phyloP scores from a whole-genome alignment of 2,329 filamentous ascomycete genomes.

The Scedosporium boydii region DNA sequence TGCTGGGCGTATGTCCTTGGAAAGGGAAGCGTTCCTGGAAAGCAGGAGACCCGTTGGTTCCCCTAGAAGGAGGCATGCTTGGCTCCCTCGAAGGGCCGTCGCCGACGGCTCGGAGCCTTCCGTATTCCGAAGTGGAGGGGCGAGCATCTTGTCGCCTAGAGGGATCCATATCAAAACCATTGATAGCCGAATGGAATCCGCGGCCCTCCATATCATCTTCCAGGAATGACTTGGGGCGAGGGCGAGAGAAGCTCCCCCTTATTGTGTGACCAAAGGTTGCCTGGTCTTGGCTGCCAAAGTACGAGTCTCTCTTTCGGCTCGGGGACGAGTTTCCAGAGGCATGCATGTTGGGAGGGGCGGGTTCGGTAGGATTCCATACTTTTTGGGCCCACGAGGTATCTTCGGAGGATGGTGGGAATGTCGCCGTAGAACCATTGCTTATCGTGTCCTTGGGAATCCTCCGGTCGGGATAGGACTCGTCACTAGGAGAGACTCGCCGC shows the following conservation, averaged over 20 bases:
- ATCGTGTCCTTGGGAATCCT: background rate
- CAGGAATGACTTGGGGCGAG: background rate
- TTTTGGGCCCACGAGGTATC: background rate
- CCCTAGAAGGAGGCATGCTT: constrained; percentile 46
- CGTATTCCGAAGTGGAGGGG: background rate
- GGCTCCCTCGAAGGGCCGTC: constrained; percentile 36
- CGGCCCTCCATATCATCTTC: background rate
- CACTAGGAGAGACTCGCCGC: background rate
- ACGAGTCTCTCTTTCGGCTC: background rate
- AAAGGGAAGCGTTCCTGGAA: constrained; percentile 15
- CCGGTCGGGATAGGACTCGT: background rate
- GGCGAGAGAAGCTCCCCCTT: background rate
- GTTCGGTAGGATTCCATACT: constrained; percentile 1
- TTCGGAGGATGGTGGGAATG: background rate
- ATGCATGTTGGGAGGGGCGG: background rate
- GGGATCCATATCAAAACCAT: background rate
- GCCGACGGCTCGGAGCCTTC: background rate
- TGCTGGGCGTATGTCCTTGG: constrained; percentile 29
- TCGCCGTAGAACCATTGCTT: background rate
- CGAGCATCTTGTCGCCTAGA: constrained; percentile 1
- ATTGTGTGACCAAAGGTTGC: background rate
- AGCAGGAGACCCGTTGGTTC: constrained; percentile 34
- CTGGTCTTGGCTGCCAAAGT: background rate
- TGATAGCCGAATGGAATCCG: background rate
- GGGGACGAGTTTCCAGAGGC: background rate